A percentile compares a stretch with the other conserved stretches of the same genome.
Evolutionary conservation across 2,329 filamentous ascomycete genomes (phyloP).

Genomic region (Macrophomina pseudophaseolina): DNA sequence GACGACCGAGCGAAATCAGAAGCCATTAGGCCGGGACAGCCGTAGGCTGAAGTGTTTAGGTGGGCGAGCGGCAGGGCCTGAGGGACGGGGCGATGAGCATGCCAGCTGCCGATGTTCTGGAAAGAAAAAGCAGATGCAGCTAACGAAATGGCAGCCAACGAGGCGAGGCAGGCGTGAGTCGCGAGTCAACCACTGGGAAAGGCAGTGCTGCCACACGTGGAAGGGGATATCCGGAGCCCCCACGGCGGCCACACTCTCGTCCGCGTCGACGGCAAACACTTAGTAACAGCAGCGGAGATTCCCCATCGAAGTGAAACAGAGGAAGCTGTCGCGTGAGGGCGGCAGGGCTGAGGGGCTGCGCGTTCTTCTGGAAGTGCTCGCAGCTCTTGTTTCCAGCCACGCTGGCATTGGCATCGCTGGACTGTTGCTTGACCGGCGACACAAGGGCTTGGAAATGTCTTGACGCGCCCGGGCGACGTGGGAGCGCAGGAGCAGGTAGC

Average conservation of each 20-base stretch:
- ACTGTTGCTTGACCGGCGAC: not conserved
- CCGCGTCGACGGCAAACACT: not conserved
- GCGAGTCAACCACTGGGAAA: not conserved
- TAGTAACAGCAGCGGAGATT: not conserved
- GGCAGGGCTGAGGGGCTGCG: not conserved
- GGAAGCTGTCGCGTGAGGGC: not conserved
- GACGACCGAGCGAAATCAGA: not conserved
- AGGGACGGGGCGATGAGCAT: not conserved
- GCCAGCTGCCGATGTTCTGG: not conserved
- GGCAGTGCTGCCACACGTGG: not conserved
- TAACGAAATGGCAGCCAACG: not conserved
- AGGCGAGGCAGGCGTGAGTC: not conserved
- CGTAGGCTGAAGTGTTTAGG: not conserved
- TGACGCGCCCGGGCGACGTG: not conserved
- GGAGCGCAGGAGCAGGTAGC: not conserved
- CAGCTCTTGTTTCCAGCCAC: constrained; percentile 7
- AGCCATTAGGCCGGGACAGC: not conserved
- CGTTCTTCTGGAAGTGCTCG: not conserved
- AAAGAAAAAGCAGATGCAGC: constrained; percentile 2
- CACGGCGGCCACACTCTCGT: constrained; percentile 1
- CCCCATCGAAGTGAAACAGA: not conserved
- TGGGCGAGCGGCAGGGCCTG: not conserved
- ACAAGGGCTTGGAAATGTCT: constrained; percentile 14
- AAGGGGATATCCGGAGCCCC: not conserved
- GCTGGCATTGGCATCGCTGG: not conserved